These are phyloP conservation scores for Phytophthora citrophthora DNA, from an alignment of 352 stramenopile genomes.

Conservation along the genomic window DNA sequence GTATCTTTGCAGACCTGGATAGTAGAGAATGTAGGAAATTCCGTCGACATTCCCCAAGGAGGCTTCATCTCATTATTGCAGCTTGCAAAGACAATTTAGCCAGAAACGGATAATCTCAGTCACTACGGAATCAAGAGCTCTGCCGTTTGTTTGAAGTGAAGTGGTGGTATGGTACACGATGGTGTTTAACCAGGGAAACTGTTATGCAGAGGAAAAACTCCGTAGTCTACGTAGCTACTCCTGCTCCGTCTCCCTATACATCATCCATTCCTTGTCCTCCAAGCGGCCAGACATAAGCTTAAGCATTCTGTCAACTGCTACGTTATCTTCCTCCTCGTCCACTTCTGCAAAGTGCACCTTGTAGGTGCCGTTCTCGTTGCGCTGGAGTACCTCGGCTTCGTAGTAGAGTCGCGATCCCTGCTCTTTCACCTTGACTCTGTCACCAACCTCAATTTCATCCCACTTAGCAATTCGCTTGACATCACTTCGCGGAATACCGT, in stretches of 20 bases:
- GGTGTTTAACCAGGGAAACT: slow-evolving; percentile 9
- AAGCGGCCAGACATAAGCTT: slow-evolving; percentile 74
- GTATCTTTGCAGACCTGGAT: slow-evolving; percentile 44
- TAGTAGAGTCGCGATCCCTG: slow-evolving; percentile 65
- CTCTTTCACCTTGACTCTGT: slow-evolving; percentile 74
- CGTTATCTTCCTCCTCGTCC: slow-evolving; percentile 56
- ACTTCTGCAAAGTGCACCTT: slow-evolving; percentile 71
- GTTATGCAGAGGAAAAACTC: slow-evolving; percentile 13
- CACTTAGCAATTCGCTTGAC: slow-evolving; percentile 66
- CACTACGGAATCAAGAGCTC: slow-evolving; percentile 9
- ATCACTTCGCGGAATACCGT: slow-evolving; percentile 44
- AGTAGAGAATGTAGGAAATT: slow-evolving; percentile 43
- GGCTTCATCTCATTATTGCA: slow-evolving; percentile 64
- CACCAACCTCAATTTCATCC: slow-evolving; percentile 69
- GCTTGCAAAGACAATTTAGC: slow-evolving; percentile 52
- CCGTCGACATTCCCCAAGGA: slow-evolving; percentile 35
- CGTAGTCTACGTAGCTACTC: slow-evolving; percentile 18
- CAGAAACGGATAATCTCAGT: slow-evolving; percentile 1
- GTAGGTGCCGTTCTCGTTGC: slow-evolving; percentile 63
- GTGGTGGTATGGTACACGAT: slow-evolving; percentile 35
- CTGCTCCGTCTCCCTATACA: slow-evolving; percentile 60
- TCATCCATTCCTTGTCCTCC: slow-evolving; percentile 78
- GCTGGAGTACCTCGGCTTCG: slow-evolving; percentile 56
- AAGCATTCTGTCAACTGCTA: slow-evolving; percentile 49
- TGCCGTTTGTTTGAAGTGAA: slow-evolving; percentile 10